Base-by-base conservation (phyloP, 2,329 filamentous ascomycete species). In the Aspergillus neotritici region DNA sequence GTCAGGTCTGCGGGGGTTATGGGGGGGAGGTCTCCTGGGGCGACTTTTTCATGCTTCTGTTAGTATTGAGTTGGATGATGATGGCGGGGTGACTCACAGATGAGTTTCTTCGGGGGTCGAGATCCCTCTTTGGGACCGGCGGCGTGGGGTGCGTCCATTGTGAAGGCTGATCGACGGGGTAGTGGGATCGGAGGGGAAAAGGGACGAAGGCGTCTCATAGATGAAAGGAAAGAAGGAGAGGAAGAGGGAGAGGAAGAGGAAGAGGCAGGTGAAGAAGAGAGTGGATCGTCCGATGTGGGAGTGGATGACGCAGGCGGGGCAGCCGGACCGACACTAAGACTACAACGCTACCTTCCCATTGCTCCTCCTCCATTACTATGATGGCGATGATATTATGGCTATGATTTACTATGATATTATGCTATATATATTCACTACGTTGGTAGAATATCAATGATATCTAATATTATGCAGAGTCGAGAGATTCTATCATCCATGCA, bases 1-100 rank as follows among this genome's bases (percentile, higher is more conserved):
- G 21, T 6, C 7, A 25, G 48, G 21, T 41, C 31, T 2, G 50
- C 47, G n/a, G 53, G 39, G 6, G 44, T 53, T 29, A 48, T 28
- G 9, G 43, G 49, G 43, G 56, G 47, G 46, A 70, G 68, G 43
- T 70, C 67, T n/a, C 67, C 67, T 16, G 67, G 67, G 9, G 67
- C 67, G 43, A 70, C 67, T 70, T 25, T 21, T 21, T 4, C 5
- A 25, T 25, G 6, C 5, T 25, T 25, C 7, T 25, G 21, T 25
- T 25, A 25, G 21, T 25, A 25, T 25, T 17, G 17, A n/a, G n/a
- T n/a, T n/a, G n/a, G n/a, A n/a, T n/a, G 6, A n/a, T 14, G 8
- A 10, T 15, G 3, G 4, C 3, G 13, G 5, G 11, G 16, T 21
- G 14, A 25, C 35, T 25, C 40, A 44, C 41, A 42, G 14, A 47